Evolutionary conservation across 2,329 filamentous ascomycete genomes (phyloP).

Genomic region (Escovopsis sp.): DNA sequence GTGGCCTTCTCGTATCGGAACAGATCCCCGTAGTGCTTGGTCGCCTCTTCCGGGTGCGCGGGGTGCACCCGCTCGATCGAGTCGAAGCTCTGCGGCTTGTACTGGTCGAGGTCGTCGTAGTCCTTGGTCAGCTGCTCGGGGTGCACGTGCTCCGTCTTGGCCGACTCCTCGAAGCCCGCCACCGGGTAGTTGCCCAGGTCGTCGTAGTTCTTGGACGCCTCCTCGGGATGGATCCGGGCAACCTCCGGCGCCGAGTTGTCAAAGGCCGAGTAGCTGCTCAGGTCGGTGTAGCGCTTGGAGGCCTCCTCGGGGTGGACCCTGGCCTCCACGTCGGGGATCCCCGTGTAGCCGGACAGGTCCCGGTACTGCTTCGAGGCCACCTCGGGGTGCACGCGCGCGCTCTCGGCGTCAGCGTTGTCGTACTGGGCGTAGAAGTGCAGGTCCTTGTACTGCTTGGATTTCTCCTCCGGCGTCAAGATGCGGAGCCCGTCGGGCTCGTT

Average conservation of each 20-base stretch:
- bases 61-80: constrained; percentile 13
- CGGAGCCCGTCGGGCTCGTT: constrained; percentile 26
- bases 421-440: constrained; percentile 20
- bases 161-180: constrained; percentile 16
- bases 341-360: constrained; percentile 21
- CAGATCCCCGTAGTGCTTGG: constrained; percentile 27
- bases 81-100: constrained; percentile 19
- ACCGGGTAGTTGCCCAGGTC: constrained; percentile 19
- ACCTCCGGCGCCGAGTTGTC: constrained; percentile 10
- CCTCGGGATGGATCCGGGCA: constrained; percentile 15
- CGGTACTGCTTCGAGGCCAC: constrained; percentile 23
- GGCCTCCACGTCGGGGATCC: constrained; percentile 8
- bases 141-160: constrained; percentile 15
- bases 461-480: constrained; percentile 17
- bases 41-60: constrained; percentile 19
- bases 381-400: constrained; percentile 16
- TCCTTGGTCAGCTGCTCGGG: constrained; percentile 24
- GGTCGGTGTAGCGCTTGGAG: constrained; percentile 22
- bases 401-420: constrained; percentile 13
- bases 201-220: constrained; percentile 19
- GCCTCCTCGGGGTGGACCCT: constrained; percentile 19
- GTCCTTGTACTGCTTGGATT: constrained; percentile 25
- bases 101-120: constrained; percentile 28
- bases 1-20: constrained; percentile 23
- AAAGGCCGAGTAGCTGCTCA: constrained; percentile 17